phyloP scores from a whole-genome alignment of 1,284 basidiomycete species.

The Earliella scabrosa region DNA sequence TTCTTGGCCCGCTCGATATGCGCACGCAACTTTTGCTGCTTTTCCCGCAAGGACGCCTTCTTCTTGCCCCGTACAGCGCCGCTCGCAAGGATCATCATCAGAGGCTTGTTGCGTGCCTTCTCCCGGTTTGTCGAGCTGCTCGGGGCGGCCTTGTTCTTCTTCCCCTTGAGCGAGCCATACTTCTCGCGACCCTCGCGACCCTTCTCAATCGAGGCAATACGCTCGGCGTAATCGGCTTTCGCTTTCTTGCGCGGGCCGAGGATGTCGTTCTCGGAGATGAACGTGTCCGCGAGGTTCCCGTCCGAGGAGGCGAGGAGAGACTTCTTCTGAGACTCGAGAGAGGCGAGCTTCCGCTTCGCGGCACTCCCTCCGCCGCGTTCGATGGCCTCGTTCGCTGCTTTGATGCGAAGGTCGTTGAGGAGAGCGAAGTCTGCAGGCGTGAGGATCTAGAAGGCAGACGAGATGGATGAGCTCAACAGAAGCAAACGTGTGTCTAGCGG shows the following conservation, averaged over 20 bases:
- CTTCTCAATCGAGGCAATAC: slow-evolving; percentile 90
- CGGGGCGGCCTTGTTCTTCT: slow-evolving; percentile 80
- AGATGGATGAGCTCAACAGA: background rate
- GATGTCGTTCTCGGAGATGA: slow-evolving; percentile 92
- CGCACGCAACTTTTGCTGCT: slow-evolving; percentile 77
- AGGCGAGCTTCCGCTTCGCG: slow-evolving; percentile 87
- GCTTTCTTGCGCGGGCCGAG: slow-evolving; percentile 93
- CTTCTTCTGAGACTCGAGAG: slow-evolving; percentile 74
- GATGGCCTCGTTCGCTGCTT: slow-evolving; percentile 78
- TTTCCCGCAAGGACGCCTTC: slow-evolving; percentile 85
- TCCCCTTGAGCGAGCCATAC: slow-evolving; percentile 88
- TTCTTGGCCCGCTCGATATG: slow-evolving; percentile 79
- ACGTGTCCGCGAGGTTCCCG: slow-evolving; percentile 57
- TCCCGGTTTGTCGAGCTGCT: slow-evolving; percentile 89
- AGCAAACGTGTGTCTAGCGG: background rate
- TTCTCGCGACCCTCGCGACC: slow-evolving; percentile 97
- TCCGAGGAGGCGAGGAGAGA: slow-evolving; percentile 40
- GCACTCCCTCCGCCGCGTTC: slow-evolving; percentile 75
- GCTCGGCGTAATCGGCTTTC: slow-evolving; percentile 94
- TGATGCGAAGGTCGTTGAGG: slow-evolving; percentile 87
- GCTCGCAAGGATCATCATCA: slow-evolving; percentile 91
- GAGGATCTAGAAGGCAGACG: slow-evolving; percentile 82
- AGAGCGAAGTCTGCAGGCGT: slow-evolving; percentile 98
- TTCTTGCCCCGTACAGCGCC: slow-evolving; percentile 82
- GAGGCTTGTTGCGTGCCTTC: slow-evolving; percentile 89